These are phyloP conservation scores for Beauveria sp. DNA, from an alignment of 2,329 filamentous ascomycete species.

Conservation along the genomic window DNA sequence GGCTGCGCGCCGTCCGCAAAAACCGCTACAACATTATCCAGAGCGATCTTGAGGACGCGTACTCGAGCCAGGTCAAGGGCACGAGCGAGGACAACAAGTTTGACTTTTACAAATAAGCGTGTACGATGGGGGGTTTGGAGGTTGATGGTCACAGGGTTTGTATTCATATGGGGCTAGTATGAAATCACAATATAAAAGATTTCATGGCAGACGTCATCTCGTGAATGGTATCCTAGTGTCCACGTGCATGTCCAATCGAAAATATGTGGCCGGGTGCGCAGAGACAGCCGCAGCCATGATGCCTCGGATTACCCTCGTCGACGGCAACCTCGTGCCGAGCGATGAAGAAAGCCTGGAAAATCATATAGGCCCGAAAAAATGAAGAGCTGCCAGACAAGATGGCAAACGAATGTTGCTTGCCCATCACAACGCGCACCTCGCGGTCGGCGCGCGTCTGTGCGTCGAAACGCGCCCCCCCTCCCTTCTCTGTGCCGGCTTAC, in stretches of 20 bases:
- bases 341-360: too few relatives aligned
- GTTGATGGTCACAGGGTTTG: background rate
- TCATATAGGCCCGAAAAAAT: too few relatives aligned
- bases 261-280: too few relatives aligned
- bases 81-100: conserved; percentile 63
- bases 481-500: too few relatives aligned
- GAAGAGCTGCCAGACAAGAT: too few relatives aligned
- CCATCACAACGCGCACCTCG: too few relatives aligned
- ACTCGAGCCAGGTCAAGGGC: conserved; percentile 92
- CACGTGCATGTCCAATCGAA: background rate
- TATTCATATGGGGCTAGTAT: conserved; percentile 7
- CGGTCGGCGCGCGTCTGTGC: too few relatives aligned
- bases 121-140: background rate
- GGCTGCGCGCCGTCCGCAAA: conserved; percentile 87
- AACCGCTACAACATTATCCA: conserved; percentile 99
- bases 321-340: too few relatives aligned
- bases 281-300: too few relatives aligned
- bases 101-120: conserved; percentile 77
- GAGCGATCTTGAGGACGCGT: conserved; percentile 91
- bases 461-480: too few relatives aligned
- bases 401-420: too few relatives aligned
- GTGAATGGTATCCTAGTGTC: background rate
- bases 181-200: conserved; percentile 3
- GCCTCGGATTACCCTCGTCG: too few relatives aligned
- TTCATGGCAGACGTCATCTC: background rate